These are phyloP conservation scores for Isabelozyma rhagii DNA, from an alignment of 805 yeast species.

Conservation along the genomic window DNA sequence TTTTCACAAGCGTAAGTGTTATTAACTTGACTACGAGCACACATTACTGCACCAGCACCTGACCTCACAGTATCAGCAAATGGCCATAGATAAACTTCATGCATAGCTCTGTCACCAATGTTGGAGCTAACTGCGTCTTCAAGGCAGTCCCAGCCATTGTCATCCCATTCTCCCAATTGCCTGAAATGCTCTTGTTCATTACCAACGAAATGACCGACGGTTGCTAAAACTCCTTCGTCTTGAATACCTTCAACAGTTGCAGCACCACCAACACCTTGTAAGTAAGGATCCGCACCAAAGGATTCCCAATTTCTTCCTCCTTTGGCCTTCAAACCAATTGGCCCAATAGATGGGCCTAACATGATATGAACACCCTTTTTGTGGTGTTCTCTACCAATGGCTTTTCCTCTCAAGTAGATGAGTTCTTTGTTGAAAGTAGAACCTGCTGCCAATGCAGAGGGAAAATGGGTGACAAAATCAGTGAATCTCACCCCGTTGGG, in stretches of 20 bases:
- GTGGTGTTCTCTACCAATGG: constrained; percentile 54
- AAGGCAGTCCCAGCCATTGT: constrained; percentile 42
- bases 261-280: constrained; percentile 54
- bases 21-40: constrained; percentile 57
- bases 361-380: constrained; percentile 54
- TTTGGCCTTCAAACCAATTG: constrained; percentile 58
- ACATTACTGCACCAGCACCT: constrained; percentile 61
- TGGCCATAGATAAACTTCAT: constrained; percentile 63
- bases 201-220: constrained; percentile 55
- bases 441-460: constrained; percentile 58
- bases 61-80: constrained; percentile 61
- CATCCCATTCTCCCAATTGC: constrained; percentile 49
- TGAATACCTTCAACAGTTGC: constrained; percentile 55
- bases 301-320: constrained; percentile 69
- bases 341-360: constrained; percentile 58
- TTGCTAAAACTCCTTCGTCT: constrained; percentile 55
- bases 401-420: constrained; percentile 51
- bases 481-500: constrained; percentile 59
- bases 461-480: constrained; percentile 54
- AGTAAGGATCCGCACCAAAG: constrained; percentile 59
- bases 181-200: constrained; percentile 64
- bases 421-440: constrained; percentile 54
- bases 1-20: constrained; percentile 60
- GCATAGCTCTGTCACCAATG: constrained; percentile 60
- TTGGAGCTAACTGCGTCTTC: constrained; percentile 47